Evolutionary conservation across 1,139 yeast genomes (phyloP), one percentile per base, ranked within the genome.

Genomic region (Kodamaea ohmeri): DNA sequence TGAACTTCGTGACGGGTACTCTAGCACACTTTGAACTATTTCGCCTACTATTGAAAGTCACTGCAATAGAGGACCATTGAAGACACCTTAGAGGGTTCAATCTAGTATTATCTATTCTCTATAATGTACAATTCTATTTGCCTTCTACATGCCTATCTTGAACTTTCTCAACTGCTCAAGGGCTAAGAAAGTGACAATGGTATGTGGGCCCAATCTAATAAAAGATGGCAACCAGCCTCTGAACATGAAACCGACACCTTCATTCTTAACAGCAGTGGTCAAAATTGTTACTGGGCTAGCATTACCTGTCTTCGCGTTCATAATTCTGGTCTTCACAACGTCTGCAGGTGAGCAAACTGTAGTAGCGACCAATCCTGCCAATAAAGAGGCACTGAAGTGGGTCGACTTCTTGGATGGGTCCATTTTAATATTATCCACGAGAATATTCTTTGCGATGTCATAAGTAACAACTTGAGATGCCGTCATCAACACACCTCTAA

Each of bases 331-430:
- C 61, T 87, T 88, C 37, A 88, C 83, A 7, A 88, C 96, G 60
- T 88, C 96, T 7, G 92, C 95, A 0, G 96, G 96, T 1, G 95
- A 84, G 58, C 96, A 88, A 15, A 86, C 84, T 0, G 96, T 88
- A 1, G 96, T 87, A 4, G 95, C 95, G 8, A 86, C 89, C 26
- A 87, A 65, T 9, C 95, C 95, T 0, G 95, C 95, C 45, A 83
- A 57, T 42, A 86, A 65, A 3, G 90, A 81, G 1, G 95, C 86
- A 24, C 80, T 56, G 54, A 88, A 86, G 58, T 87, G 95, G 2
- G 95, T 86, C 0, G 80, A 56, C 48, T 79, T 79, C 39, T 80
- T 74, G 18, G 74, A 63, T 27, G 87, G 78, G 50, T 84, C 81
- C 63, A 82, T 58, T 11, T 65, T 59, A 2, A 78, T 45, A 4